These are phyloP conservation scores for Aspergillus affinis DNA, from an alignment of 495 filamentous ascomycete genomes.

Conservation along the genomic window DNA sequence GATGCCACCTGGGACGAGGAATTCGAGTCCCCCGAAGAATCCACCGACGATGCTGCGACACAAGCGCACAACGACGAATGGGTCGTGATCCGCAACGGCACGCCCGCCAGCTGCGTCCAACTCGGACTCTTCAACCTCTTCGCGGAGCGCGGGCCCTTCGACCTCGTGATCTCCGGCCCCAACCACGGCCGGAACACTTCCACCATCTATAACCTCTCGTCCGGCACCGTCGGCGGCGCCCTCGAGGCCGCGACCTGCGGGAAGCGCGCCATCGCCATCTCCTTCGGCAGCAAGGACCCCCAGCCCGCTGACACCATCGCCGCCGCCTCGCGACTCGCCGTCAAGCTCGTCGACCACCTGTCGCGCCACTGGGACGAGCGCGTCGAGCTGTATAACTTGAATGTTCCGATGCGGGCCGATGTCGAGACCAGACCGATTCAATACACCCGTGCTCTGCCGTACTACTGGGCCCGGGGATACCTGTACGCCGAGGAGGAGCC, in stretches of 20 bases:
- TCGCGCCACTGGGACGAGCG: constrained; percentile 68
- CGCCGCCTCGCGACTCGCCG: constrained; percentile 65
- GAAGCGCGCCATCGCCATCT: constrained; percentile 74
- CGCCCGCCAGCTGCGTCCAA: constrained; percentile 83
- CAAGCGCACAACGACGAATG: constrained; percentile 47
- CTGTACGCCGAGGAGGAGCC: constrained; percentile 68
- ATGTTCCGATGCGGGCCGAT: constrained; percentile 69
- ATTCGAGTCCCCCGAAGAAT: constrained; percentile 19
- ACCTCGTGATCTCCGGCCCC: constrained; percentile 86
- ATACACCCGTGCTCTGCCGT: constrained; percentile 80
- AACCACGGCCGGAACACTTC: constrained; percentile 96
- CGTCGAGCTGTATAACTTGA: constrained; percentile 83
- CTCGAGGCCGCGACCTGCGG: constrained; percentile 86
- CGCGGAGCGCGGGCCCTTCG: constrained; percentile 66
- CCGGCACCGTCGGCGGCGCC: constrained; percentile 87
- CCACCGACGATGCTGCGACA: too few relatives aligned
- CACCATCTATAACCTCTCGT: constrained; percentile 83
- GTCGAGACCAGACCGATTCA: constrained; percentile 63
- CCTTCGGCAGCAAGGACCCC: constrained; percentile 77
- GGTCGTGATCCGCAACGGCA: constrained; percentile 84
- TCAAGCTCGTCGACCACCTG: constrained; percentile 73
- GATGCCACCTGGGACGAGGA: constrained; percentile 49
- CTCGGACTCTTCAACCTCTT: constrained; percentile 90
- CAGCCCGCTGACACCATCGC: constrained; percentile 67
- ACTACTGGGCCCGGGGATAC: constrained; percentile 77